A percentile compares a stretch with the other conserved stretches of the same genome.
These are phyloP conservation scores for Penicillium pulvis DNA, from an alignment of 495 filamentous ascomycete species.

Conservation along the genomic window DNA sequence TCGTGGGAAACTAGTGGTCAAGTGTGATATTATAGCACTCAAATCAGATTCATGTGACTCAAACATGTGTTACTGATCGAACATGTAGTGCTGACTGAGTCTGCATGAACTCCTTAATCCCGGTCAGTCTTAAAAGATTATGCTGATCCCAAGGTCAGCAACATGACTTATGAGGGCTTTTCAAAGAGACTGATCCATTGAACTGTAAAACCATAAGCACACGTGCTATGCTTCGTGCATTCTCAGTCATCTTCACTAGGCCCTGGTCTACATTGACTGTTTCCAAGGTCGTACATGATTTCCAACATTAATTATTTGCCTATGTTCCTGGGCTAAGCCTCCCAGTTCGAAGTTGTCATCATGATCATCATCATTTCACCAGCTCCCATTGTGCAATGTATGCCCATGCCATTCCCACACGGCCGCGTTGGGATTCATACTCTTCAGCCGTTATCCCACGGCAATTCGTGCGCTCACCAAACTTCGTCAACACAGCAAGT, in stretches of 20 bases:
- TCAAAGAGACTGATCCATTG: background rate
- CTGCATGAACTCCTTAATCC: background rate
- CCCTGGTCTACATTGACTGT: too few relatives aligned
- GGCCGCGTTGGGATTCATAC: conserved; percentile 61
- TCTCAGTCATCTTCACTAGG: too few relatives aligned
- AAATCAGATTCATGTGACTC: background rate
- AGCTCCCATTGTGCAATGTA: conserved; percentile 72
- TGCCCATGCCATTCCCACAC: conserved; percentile 60
- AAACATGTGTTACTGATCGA: too few relatives aligned
- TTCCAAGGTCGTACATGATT: too few relatives aligned
- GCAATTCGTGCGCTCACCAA: conserved; percentile 62
- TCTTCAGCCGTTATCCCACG: conserved; percentile 69
- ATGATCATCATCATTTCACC: conserved; percentile 33
- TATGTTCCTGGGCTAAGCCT: too few relatives aligned
- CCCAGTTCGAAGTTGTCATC: background rate
- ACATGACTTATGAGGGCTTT: background rate
- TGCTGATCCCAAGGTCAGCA: background rate
- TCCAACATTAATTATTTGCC: too few relatives aligned
- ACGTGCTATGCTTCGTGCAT: too few relatives aligned
- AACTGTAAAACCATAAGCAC: background rate
- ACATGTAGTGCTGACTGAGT: background rate
- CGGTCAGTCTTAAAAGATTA: background rate
- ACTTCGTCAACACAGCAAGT: conserved; percentile 61
- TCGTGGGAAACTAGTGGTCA: too few relatives aligned
- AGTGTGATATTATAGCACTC: background rate